These are phyloP conservation scores for Pichia exigua DNA, from an alignment of 805 yeast species.

Conservation along the genomic window DNA sequence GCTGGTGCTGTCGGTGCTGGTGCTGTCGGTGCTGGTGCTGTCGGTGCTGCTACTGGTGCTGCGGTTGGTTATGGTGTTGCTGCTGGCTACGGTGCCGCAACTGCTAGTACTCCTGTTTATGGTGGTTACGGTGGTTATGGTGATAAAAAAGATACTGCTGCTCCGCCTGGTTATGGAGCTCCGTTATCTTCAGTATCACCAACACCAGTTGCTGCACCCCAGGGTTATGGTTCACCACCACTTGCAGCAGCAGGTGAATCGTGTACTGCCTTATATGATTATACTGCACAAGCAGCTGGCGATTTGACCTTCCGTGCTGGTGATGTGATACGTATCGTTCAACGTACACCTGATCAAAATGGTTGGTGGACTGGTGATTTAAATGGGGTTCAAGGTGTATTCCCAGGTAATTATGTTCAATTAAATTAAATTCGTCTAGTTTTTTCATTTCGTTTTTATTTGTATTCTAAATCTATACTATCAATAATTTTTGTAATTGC, in stretches of 20 bases:
- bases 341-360: slow-evolving; percentile 73
- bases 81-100: not conserved
- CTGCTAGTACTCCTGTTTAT: not conserved
- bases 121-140: not conserved
- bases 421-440: slow-evolving; percentile 32
- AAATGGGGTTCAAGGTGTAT: slow-evolving; percentile 82
- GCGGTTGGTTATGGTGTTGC: not conserved
- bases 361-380: slow-evolving; percentile 98
- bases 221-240: not conserved
- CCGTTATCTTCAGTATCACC: slow-evolving; percentile 8
- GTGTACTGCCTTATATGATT: slow-evolving; percentile 88
- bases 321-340: slow-evolving; percentile 71
- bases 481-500: not conserved
- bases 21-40: slow-evolving; percentile 23
- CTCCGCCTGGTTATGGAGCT: not conserved
- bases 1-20: slow-evolving; percentile 29
- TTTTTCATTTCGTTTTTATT: not conserved
- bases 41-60: slow-evolving; percentile 16
- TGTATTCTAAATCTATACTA: not conserved
- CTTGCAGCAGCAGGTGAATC: slow-evolving; percentile 38
- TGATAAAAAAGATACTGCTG: not conserved
- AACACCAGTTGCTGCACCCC: not conserved
- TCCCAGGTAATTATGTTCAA: slow-evolving; percentile 96
- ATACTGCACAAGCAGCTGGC: slow-evolving; percentile 87
- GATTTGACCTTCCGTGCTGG: slow-evolving; percentile 87